Percentiles rank a stretch among this genome's conserved stretches.
Conservation (phyloP, 805 yeast species). For the Metschnikowia lochheadii region DNA sequence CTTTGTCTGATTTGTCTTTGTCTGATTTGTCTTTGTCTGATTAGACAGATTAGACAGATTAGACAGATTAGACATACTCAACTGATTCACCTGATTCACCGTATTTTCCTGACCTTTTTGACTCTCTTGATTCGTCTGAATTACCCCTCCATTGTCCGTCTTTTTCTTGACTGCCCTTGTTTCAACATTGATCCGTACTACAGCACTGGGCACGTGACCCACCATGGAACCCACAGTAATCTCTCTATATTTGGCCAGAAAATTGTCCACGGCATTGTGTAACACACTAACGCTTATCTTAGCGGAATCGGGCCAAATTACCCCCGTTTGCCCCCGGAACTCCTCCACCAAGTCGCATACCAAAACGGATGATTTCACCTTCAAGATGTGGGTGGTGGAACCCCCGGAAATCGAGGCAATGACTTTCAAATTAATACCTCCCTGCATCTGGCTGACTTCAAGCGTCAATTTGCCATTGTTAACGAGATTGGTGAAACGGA, state of each 20-base stretch:
- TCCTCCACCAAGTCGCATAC: conserved; percentile 4
- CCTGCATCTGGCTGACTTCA: background rate
- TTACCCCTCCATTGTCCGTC: background rate
- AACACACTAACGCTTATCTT: conserved; percentile 14
- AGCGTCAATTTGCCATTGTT: conserved; percentile 33
- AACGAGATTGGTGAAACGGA: conserved; percentile 29
- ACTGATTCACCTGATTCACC: too few species aligned
- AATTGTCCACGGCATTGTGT: conserved; percentile 6
- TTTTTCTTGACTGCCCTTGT: background rate
- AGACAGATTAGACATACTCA: too few species aligned
- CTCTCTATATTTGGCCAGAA: conserved; percentile 5
- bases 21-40: too few species aligned
- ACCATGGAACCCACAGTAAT: conserved; percentile 11
- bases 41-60: too few species aligned
- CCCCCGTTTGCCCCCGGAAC: conserved; percentile 6
- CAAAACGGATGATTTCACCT: conserved; percentile 2
- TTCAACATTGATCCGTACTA: conserved; percentile 13
- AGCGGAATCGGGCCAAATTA: conserved; percentile 19
- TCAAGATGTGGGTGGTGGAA: conserved; percentile 7
- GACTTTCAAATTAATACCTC: conserved; percentile 7
- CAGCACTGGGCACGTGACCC: conserved; percentile 16
- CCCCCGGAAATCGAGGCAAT: conserved; percentile 7
- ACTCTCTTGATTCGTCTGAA: too few species aligned
- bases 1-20: too few species aligned
- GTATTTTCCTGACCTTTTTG: too few species aligned